Percentiles rank a stretch among this genome's conserved stretches.
Evolutionary conservation across 495 filamentous ascomycete species (phyloP).

Genomic region (Penicillium odoratum): DNA sequence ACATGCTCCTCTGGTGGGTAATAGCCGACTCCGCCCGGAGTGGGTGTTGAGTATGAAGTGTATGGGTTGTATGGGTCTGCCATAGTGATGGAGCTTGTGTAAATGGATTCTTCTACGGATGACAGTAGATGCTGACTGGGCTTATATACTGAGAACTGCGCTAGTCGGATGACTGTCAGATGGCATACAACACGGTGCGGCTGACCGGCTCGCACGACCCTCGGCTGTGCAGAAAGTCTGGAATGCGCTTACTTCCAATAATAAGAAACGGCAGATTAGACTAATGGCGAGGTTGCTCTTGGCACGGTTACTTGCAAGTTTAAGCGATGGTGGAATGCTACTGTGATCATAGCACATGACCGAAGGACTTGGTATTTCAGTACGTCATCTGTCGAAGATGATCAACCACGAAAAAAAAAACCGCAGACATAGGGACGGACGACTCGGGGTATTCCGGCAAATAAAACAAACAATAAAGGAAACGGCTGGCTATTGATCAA

Average conservation of each 20-base stretch:
- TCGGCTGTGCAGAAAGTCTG: slow-evolving; percentile 10
- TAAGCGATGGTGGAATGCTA: background rate
- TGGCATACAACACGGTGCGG: slow-evolving; percentile 26
- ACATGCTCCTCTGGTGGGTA: slow-evolving; percentile 27
- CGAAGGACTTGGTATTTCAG: slow-evolving; percentile 16
- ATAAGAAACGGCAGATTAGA: slow-evolving; percentile 4
- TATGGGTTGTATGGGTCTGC: slow-evolving; percentile 53
- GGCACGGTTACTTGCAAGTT: slow-evolving; percentile 6
- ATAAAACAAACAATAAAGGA: slow-evolving; percentile 11
- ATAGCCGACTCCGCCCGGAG: slow-evolving; percentile 31
- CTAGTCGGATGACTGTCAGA: slow-evolving; percentile 15
- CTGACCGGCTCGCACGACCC: slow-evolving; percentile 33
- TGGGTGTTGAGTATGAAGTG: slow-evolving; percentile 25
- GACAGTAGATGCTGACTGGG: background rate
- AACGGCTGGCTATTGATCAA: slow-evolving; percentile 14
- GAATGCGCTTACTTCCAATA: slow-evolving; percentile 24
- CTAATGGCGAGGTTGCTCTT: slow-evolving; percentile 7
- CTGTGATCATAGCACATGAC: slow-evolving; percentile 6
- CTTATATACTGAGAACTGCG: slow-evolving; percentile 6
- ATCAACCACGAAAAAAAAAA: slow-evolving; percentile 6
- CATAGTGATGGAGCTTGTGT: slow-evolving; percentile 27
- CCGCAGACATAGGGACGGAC: slow-evolving; percentile 15
- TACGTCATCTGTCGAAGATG: slow-evolving; percentile 22
- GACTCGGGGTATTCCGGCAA: slow-evolving; percentile 32
- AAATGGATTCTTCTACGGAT: background rate